Evolutionary conservation across 768 basidiomycete genomes (phyloP), one percentile per base, ranked within the genome.

Genomic region (Sarcomyxa edulis): DNA sequence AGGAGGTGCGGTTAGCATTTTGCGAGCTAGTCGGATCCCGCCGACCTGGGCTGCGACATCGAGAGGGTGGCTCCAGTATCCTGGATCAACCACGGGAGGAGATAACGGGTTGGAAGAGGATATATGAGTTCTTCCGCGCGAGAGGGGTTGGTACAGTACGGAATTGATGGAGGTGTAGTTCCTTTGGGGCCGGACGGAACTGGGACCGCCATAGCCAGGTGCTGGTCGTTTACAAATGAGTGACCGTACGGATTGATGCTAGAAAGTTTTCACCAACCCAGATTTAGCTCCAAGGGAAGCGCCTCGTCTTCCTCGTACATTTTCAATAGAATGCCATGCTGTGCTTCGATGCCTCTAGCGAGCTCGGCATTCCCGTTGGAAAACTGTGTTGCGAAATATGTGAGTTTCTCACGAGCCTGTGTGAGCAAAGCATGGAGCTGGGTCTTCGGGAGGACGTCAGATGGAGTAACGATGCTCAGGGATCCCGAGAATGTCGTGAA

Each of bases 11-110:
- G 47, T 42, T 1, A 61, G 51, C 48, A 61, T 56, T 37, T 39
- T 50, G 12, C 61, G 50, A 3, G 50, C 55, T 23, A 61, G 56
- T 37, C 64, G 53, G 22, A 62, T 46, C 1, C 54, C 56, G 18
- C 52, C 58, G n/a, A 61, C 53, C 15, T 65, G 58, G 3, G 59
- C 42, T 1, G 55, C 49, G 7, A 58, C 39, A 42, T 66, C 65
- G 11, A 58, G 33, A 1, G 58, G 55, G 36, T 62, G 60, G 0
- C 54, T 38, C 45, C 62, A 61, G 41, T 66, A 77, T 28, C 68
- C 67, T 0, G 76, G 73, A 49, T 79, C 68, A 44, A 78, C 72
- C 3, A 53, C 49, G 0, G 77, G 74, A 16, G 59, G 44, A 12
- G 53, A 50, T 42, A 63, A 63, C 1, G 66, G 58, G 47, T 64